Evolutionary conservation across 306 rosid species (phyloP).

Genomic region (Sicyos baderoa): DNA sequence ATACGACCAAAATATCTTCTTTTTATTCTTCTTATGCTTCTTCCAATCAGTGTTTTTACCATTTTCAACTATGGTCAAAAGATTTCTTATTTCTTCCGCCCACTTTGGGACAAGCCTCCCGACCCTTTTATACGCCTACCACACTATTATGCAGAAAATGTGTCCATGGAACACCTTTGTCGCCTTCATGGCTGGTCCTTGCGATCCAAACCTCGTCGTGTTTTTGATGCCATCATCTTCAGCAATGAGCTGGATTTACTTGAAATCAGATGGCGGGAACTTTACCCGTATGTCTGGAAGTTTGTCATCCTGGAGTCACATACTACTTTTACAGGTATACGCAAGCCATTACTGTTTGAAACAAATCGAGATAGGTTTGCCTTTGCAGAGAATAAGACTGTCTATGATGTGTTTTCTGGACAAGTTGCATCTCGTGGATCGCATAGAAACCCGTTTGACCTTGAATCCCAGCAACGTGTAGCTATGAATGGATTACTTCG

Average conservation of each 20-base stretch:
- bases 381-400: conserved; percentile 51
- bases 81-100: conserved; percentile 69
- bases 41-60: conserved; percentile 42
- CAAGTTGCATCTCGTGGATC: conserved; percentile 33
- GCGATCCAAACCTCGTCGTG: conserved; percentile 54
- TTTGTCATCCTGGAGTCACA: conserved; percentile 73
- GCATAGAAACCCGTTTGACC: conserved; percentile 48
- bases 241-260: conserved; percentile 84
- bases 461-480: conserved; percentile 52
- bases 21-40: conserved; percentile 32
- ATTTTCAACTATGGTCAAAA: conserved; percentile 36
- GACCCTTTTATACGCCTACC: conserved; percentile 49
- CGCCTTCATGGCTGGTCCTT: conserved; percentile 76
- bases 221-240: conserved; percentile 72
- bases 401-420: conserved; percentile 43
- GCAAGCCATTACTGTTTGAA: conserved; percentile 55
- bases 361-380: conserved; percentile 39
- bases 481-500: conserved; percentile 55
- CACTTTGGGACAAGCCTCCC: conserved; percentile 84
- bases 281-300: conserved; percentile 58
- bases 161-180: conserved; percentile 70
- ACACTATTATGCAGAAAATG: conserved; percentile 87
- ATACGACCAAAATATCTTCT: conserved; percentile 33
- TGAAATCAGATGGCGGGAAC: conserved; percentile 82
- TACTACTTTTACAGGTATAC: conserved; percentile 80